Percentiles rank a stretch among this genome's conserved stretches.
phyloP scores from a whole-genome alignment of 2,329 filamentous ascomycete genomes.

The Fonsecaea pedrosoi region DNA sequence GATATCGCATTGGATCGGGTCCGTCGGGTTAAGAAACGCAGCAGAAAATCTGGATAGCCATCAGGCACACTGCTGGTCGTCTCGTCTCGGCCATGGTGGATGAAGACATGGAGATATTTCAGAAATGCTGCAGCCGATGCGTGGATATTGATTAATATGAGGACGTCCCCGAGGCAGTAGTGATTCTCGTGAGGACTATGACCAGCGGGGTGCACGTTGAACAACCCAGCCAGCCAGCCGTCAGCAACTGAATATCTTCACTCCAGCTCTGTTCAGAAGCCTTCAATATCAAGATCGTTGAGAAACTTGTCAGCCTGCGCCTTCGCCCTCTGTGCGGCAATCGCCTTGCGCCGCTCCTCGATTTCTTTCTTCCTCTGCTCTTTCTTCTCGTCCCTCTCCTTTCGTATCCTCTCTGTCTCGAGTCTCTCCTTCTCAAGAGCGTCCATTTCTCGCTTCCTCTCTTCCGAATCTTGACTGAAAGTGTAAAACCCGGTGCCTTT shows the following conservation, averaged over 20 bases:
- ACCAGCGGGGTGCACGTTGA: neutral
- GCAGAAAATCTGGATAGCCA: neutral
- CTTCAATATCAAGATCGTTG: constrained; percentile 52
- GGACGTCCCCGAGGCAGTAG: neutral
- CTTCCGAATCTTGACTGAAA: constrained; percentile 78
- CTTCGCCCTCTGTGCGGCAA: constrained; percentile 63
- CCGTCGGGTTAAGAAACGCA: neutral
- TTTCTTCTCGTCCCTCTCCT: constrained; percentile 62
- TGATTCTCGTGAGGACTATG: neutral
- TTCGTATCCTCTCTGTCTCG: constrained; percentile 70
- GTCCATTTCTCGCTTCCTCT: constrained; percentile 75
- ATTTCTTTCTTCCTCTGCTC: constrained; percentile 67
- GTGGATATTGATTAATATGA: neutral
- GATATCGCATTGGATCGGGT: neutral
- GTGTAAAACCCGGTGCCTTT: constrained; percentile 92
- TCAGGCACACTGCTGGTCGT: neutral
- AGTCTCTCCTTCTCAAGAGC: constrained; percentile 70
- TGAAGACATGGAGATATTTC: neutral
- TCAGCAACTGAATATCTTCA: neutral
- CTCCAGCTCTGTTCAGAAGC: constrained; percentile 16
- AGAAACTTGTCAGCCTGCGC: constrained; percentile 77
- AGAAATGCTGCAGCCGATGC: neutral
- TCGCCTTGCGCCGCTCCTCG: constrained; percentile 61
- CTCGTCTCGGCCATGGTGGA: neutral
- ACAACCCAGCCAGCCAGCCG: neutral